Base-by-base conservation (phyloP, 441 rosid species). In the Pelargonium australe region DNA sequence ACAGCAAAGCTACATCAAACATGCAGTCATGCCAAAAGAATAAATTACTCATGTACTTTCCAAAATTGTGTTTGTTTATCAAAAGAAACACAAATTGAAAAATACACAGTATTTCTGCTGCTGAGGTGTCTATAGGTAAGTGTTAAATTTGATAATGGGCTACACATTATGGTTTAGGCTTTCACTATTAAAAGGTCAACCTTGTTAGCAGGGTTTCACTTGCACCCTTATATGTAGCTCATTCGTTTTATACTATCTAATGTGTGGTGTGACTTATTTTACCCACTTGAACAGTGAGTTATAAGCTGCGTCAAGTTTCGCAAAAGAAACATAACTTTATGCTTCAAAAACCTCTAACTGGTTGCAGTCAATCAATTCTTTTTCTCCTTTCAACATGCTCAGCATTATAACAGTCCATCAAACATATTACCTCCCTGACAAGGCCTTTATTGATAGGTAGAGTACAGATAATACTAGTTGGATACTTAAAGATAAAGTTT, bases 291-390 rank as follows among this genome's bases (percentile, higher is more conserved):
- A 34, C 7, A 34, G 40, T 34, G 40, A 34, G 40, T 34, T 10
- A 55, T 55, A 7, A 55, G 11, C 61, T 55, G 61, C 25, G 7
- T 14, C 61, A 55, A 55, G 25, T 20, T 55, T 55, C 5, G 20
- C 61, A 55, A 55, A 16, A 55, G 16, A 17, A 55, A 6, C 19
- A 20, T 14, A 19, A 0, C 63, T 28, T 8, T 20, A 16, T 7
- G 31, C 63, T 60, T 60, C 37, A 60, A 60, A 55, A 20, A 60
- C 63, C 14, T 60, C 63, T 60, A 60, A 60, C n/a, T 60, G 37
- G 37, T 23, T 12, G 16, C 37, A 20, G 28, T 4, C 63, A 20
- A 60, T 23, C 63, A 11, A n/a, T 60, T 58, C 63, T 20, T 58
- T 20, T 58, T 58, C 9, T 20, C 5, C 37, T 60, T 34, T 60